Evolutionary conservation across 768 basidiomycete species (phyloP), one percentile per base, ranked within the genome.

Genomic region (Multifurca ochricompacta): DNA sequence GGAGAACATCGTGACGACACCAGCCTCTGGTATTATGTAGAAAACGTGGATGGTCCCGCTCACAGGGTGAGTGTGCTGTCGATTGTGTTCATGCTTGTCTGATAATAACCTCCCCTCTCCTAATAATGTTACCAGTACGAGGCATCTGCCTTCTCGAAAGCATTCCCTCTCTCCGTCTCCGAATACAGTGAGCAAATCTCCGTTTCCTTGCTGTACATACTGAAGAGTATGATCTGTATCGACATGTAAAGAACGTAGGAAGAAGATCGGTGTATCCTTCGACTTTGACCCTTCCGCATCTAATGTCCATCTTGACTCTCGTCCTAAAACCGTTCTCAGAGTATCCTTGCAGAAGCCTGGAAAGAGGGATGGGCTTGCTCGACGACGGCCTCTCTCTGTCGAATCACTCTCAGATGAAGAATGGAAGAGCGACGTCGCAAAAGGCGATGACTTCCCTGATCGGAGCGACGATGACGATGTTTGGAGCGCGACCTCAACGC

Each of bases 211-310:
- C 8, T 18, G 31, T 27, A 18, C 32, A 42, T 18, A 45, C 28
- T 27, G 19, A 40, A 53, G 14, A 8, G 31, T 18, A 21, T 25
- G 6, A 25, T 45, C 19, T 19, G 4, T 36, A 23, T 40, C 21
- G 27, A 11, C 44, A n/a, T 18, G 8, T 32, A 49, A 55, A 87
- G 85, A 74, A 60, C 69, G 63, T 39, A 74, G 58, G 48, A 75
- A 79, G 63, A 64, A 56, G 28, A 65, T 63, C 5, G 78, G 77
- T 18, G 57, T 64, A 7, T 70, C 85, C 19, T 65, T 65, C 1
- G 63, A 67, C 0, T 89, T 90, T 65, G 78, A 88, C 61, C 85
- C 86, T 19, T 74, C 76, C 19, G 79, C 77, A 14, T 58, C 64
- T 34, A 72, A 78, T 54, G 73, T 89, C 9, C 82, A 86, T 61